A percentile compares a stretch with the other conserved stretches of the same genome.
Evolutionary conservation across 495 filamentous ascomycete genomes (phyloP).

Genomic region (Neurospora sp.): DNA sequence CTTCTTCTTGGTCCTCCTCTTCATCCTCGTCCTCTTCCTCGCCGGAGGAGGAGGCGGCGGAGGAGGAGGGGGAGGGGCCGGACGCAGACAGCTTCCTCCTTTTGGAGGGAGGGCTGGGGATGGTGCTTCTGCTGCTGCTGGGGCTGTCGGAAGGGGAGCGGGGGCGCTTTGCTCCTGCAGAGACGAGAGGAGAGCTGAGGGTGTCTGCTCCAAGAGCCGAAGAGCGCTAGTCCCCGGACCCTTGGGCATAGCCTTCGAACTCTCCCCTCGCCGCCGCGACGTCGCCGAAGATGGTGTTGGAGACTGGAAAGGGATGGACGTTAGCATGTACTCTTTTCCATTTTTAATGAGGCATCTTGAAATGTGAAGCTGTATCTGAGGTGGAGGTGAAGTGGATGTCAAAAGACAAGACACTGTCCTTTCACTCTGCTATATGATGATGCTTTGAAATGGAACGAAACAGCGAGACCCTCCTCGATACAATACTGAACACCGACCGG

Average conservation of each 20-base stretch:
- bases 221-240: neutral
- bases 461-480: neutral
- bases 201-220: neutral
- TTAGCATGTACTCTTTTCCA: neutral
- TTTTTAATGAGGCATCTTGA: too few relatives aligned
- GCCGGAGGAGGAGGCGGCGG: neutral
- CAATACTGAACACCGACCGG: neutral
- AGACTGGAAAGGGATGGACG: neutral
- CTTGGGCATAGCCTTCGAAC: neutral
- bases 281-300: neutral
- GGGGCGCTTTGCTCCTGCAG: neutral
- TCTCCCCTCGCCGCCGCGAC: neutral
- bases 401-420: too few relatives aligned
- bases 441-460: too few relatives aligned
- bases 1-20: neutral
- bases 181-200: neutral
- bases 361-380: too few relatives aligned
- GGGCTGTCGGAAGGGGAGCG: neutral
- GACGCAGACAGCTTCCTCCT: neutral
- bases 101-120: neutral
- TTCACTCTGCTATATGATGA: too few relatives aligned
- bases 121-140: neutral
- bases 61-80: neutral
- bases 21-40: neutral
- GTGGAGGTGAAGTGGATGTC: too few relatives aligned